Percentiles rank a stretch among this genome's conserved stretches.
Conservation (phyloP, 129 eudicot species). For the Centrapalus pauciflorus region DNA sequence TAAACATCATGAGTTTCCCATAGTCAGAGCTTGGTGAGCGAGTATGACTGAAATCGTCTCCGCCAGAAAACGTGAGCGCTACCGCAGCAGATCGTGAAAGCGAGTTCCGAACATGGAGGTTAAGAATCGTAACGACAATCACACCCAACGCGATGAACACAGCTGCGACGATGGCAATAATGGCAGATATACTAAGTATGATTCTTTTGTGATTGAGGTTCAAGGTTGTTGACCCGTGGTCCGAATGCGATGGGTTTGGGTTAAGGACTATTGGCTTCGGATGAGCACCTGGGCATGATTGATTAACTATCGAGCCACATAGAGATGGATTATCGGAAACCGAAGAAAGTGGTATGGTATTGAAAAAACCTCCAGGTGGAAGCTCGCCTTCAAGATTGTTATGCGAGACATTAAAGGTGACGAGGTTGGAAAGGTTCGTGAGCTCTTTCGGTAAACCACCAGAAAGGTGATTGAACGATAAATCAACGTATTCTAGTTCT, state of each 20-base stretch:
- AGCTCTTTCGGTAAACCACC: conserved; percentile 82
- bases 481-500: conserved; percentile 56
- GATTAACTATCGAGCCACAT: conserved; percentile 79
- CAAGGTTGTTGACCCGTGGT: conserved; percentile 40
- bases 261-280: conserved; percentile 93
- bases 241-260: conserved; percentile 75
- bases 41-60: conserved; percentile 72
- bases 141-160: conserved; percentile 88
- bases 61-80: conserved; percentile 47
- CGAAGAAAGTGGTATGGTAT: conserved; percentile 73
- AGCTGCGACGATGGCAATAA: conserved; percentile 92
- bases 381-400: conserved; percentile 87
- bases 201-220: conserved; percentile 59
- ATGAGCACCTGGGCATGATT: conserved; percentile 81
- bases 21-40: conserved; percentile 65
- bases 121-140: conserved; percentile 60
- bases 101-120: conserved; percentile 60
- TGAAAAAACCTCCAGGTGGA: conserved; percentile 88
- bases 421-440: conserved; percentile 68
- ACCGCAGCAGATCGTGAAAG: conserved; percentile 48
- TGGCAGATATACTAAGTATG: conserved; percentile 77
- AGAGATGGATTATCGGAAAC: conserved; percentile 67
- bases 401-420: conserved; percentile 64
- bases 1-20: conserved; percentile 90
- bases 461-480: conserved; percentile 63